Conservation (phyloP, 2,329 filamentous ascomycete genomes). For the Colletotrichum musicola region DNA sequence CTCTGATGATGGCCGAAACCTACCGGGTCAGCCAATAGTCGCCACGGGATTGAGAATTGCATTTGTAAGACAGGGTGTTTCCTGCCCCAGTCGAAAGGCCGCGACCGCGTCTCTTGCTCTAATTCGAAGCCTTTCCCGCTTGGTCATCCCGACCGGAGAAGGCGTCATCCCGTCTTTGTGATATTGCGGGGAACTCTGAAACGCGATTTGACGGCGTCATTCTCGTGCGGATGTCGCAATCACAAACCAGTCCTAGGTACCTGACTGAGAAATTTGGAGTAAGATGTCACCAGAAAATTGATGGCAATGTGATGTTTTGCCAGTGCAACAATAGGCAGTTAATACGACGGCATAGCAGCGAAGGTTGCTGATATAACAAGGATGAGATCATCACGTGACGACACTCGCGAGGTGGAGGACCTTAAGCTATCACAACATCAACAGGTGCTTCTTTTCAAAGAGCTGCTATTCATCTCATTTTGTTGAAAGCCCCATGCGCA, state of each 20-base stretch:
- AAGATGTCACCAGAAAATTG: too few relatives aligned
- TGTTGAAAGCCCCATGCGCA: too few relatives aligned
- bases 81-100: neutral
- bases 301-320: too few relatives aligned
- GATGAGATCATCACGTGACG: too few relatives aligned
- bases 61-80: slow-evolving; percentile 21
- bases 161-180: slow-evolving; percentile 21
- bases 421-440: too few relatives aligned
- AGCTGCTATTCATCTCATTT: too few relatives aligned
- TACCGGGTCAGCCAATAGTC: neutral
- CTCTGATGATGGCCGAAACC: neutral
- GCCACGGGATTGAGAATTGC: neutral
- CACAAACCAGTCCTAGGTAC: neutral
- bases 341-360: too few relatives aligned
- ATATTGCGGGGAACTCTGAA: slow-evolving; percentile 32
- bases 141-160: slow-evolving; percentile 19
- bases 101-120: neutral
- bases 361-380: too few relatives aligned
- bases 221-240: slow-evolving; percentile 26
- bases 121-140: neutral
- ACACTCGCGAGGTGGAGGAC: too few relatives aligned
- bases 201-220: slow-evolving; percentile 29
- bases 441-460: too few relatives aligned
- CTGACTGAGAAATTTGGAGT: too few relatives aligned
- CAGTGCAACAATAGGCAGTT: too few relatives aligned